Evolutionary conservation across 352 stramenopile species (phyloP).

Genomic region (Phytophthora cryptogea): DNA sequence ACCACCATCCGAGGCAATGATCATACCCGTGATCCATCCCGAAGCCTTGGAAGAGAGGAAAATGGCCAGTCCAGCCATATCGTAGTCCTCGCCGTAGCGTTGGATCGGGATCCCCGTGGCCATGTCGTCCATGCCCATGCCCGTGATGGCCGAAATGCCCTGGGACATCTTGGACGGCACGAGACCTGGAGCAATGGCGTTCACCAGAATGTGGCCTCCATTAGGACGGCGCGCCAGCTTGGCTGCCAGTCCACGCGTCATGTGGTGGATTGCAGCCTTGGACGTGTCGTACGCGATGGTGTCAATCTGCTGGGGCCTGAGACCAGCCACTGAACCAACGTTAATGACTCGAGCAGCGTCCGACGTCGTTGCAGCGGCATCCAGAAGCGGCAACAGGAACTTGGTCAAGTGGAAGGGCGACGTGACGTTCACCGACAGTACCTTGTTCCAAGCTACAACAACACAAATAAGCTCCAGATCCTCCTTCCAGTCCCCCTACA

Average conservation of each 20-base stretch:
- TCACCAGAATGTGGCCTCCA: slow-evolving; percentile 45
- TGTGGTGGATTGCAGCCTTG: slow-evolving; percentile 95
- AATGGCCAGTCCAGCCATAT: slow-evolving; percentile 95
- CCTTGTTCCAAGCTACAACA: slow-evolving; percentile 90
- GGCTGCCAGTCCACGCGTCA: slow-evolving; percentile 92
- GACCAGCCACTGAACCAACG: slow-evolving; percentile 71
- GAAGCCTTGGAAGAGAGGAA: slow-evolving; percentile 92
- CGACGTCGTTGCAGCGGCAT: slow-evolving; percentile 55
- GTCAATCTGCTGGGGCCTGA: slow-evolving; percentile 85
- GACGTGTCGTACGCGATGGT: slow-evolving; percentile 94
- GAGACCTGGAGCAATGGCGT: slow-evolving; percentile 93
- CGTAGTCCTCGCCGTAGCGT: slow-evolving; percentile 81
- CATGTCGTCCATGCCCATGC: slow-evolving; percentile 61
- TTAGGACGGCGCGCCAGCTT: slow-evolving; percentile 88
- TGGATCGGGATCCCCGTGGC: slow-evolving; percentile 75
- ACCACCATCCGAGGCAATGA: slow-evolving; percentile 94
- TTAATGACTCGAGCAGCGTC: slow-evolving; percentile 77
- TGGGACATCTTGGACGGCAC: slow-evolving; percentile 92
- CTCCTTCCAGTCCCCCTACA: slow-evolving; percentile 82
- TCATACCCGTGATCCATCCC: slow-evolving; percentile 92
- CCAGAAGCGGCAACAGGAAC: slow-evolving; percentile 90
- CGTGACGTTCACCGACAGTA: slow-evolving; percentile 96
- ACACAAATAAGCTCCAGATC: slow-evolving; percentile 91
- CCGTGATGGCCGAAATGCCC: slow-evolving; percentile 61
- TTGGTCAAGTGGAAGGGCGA: slow-evolving; percentile 94